Conservation (phyloP, 345 rosid species). For the Sapria himalayana region DNA sequence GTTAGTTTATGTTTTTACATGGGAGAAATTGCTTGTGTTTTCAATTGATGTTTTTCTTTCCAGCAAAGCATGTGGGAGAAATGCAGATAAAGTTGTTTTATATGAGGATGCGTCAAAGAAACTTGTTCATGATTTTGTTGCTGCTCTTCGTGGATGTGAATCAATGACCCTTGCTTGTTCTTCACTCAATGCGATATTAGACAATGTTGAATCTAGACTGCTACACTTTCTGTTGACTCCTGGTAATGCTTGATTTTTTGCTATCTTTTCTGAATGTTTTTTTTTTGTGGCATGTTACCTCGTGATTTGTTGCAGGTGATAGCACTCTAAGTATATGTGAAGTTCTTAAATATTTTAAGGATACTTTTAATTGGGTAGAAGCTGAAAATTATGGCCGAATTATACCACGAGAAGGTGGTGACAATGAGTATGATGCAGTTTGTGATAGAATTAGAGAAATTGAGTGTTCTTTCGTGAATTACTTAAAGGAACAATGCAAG, state of each 20-base stretch:
- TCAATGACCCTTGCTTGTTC: slow-evolving; percentile 58
- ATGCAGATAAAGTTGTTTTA: slow-evolving; percentile 58
- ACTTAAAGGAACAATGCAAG: slow-evolving; percentile 72
- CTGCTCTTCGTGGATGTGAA: slow-evolving; percentile 73
- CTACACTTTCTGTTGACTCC: slow-evolving; percentile 50
- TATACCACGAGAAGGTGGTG: slow-evolving; percentile 74
- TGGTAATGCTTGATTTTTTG: slow-evolving; percentile 23
- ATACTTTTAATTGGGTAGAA: slow-evolving; percentile 89
- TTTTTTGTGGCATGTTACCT: slow-evolving; percentile 14
- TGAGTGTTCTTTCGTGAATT: slow-evolving; percentile 40
- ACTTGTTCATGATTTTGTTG: slow-evolving; percentile 71
- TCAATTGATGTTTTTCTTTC: slow-evolving; percentile 5
- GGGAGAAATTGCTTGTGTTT: slow-evolving; percentile 1
- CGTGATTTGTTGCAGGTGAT: slow-evolving; percentile 25
- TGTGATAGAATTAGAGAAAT: slow-evolving; percentile 33
- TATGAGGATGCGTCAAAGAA: slow-evolving; percentile 87
- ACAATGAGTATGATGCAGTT: slow-evolving; percentile 58
- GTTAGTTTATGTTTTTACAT: not conserved
- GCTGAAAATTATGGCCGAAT: slow-evolving; percentile 73
- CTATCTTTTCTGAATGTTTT: slow-evolving; percentile 3
- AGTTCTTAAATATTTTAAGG: slow-evolving; percentile 55
- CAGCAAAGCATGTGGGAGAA: slow-evolving; percentile 91
- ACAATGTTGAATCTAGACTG: slow-evolving; percentile 38
- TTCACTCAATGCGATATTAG: slow-evolving; percentile 41
- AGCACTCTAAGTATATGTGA: slow-evolving; percentile 40